Evolutionary conservation across 208 protist genomes (phyloP), one percentile per base, ranked within the genome.

Genomic region (Crithidia brevicula): DNA sequence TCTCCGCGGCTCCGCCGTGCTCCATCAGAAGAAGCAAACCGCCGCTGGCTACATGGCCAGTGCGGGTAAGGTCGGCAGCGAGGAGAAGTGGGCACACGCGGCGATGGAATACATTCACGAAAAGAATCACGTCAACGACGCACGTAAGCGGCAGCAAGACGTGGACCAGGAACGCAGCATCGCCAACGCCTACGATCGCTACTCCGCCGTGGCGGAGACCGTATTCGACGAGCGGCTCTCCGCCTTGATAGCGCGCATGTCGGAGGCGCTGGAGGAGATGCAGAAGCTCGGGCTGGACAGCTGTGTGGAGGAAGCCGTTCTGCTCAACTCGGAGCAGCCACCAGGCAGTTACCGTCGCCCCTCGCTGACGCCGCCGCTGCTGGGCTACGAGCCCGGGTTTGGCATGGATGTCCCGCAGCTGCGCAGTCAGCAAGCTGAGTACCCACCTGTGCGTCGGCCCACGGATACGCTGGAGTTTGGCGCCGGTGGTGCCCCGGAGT

Each of bases 91-190:
- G 88, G 88, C 88, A 1, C 91, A 96, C 47, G 84, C 84, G 5
- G 86, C 84, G 40, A 92, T 96, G 86, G 85, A 93, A 76, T 96
- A 96, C 74, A 84, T 96, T 56, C 87, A 96, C 72, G 88, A 96
- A 46, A 87, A 89, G 72, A 85, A 85, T 22, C 91, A 92, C 67
- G 81, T 88, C 31, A 93, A 89, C 61, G 91, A 96, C 49, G 65
- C 74, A 10, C 70, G 85, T 8, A 96, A 96, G 74, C 80, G 89
- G 13, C 82, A 93, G 67, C 72, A 77, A 53, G 87, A 96, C 42
- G 86, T 96, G 36, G 72, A 87, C 28, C 67, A 72, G 42, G 89
- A 96, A 68, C 85, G 85, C 28, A 67, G 72, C 30, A 46, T 92
- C 20, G 73, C 89, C 8, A 53, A 67, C 43, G 92, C 87, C 5